Base-by-base conservation (phyloP, 139 green algal genomes). In the Monoraphidium neglectum region DNA sequence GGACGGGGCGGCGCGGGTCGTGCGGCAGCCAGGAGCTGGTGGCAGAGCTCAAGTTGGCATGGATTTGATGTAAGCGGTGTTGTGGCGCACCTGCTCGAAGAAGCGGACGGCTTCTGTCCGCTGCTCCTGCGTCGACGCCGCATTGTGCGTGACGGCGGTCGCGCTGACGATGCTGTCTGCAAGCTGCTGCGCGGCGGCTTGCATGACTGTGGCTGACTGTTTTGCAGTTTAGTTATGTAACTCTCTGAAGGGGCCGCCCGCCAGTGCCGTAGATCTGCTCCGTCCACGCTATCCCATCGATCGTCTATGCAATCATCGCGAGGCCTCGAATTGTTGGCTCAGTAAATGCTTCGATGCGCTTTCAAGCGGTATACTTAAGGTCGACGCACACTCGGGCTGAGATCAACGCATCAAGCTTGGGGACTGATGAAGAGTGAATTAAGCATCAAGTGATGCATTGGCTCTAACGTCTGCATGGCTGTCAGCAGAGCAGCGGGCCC, bases 81-180 rank as follows among this genome's bases (percentile, higher is more conserved):
- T 33, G 4, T 49, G 36, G 16, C 68, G 1, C 53, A 85, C 76
- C 70, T 82, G 76, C 62, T 86, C 81, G 26, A 86, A 75, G 24
- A 86, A 77, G n/a, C 59, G 49, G 28, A 86, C 81, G 3, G 81
- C 81, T 30, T 86, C 81, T 18, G 77, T 76, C 21, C 81, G 81
- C 65, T 82, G 76, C 70, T 82, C 70, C 6, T 65, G 70, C 24
- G 38, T 57, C 21, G 76, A 68, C 10, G 43, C 36, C 38, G 70
- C 60, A 28, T 80, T 80, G 16, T 82, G 70, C 24, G 57, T 66
- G 13, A 77, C 65, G 38, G 68, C 60, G 15, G 79, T 77, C 3
- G 81, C 76, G 18, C 79, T 65, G 1, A 86, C 30, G 5, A 86
- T 80, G 4, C 28, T 66, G 21, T 76, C 53, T 5, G 54, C 78